Evolutionary conservation across 2,329 filamentous ascomycete species (phyloP).

Genomic region (Epichloe typhina): DNA sequence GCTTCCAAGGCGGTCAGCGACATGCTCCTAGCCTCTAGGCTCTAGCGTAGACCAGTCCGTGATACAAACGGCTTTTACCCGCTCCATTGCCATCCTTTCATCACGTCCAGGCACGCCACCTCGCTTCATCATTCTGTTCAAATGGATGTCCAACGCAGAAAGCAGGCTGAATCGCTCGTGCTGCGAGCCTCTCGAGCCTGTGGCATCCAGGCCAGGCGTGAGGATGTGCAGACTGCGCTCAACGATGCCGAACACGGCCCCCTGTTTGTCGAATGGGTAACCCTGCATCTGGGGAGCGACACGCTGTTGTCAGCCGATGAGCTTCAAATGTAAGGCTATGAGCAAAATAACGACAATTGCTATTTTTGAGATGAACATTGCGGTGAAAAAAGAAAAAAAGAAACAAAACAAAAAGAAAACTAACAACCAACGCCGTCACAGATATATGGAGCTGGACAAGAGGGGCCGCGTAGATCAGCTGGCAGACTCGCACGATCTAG

Average conservation of each 20-base stretch:
- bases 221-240: conserved; percentile 26
- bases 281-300: conserved; percentile 33
- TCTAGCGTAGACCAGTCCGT: not conserved
- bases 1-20: conserved; percentile 2
- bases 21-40: not conserved
- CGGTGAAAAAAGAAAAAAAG: too few relatives aligned
- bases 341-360: not conserved
- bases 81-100: not conserved
- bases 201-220: conserved; percentile 18
- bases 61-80: not conserved
- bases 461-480: conserved; percentile 35
- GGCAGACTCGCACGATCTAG: conserved; percentile 30
- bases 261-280: conserved; percentile 33
- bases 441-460: conserved; percentile 36
- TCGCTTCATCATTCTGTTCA: conserved; percentile 19
- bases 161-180: conserved; percentile 20
- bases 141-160: conserved; percentile 17
- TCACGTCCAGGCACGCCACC: conserved; percentile 11
- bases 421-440: conserved; percentile 13
- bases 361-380: too few relatives aligned
- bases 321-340: conserved; percentile 29
- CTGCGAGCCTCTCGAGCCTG: conserved; percentile 20
- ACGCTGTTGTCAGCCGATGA: conserved; percentile 42
- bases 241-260: conserved; percentile 21
- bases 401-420: not conserved